phyloP scores from a whole-genome alignment of 1,284 basidiomycete species.

The Ustilago curta region DNA sequence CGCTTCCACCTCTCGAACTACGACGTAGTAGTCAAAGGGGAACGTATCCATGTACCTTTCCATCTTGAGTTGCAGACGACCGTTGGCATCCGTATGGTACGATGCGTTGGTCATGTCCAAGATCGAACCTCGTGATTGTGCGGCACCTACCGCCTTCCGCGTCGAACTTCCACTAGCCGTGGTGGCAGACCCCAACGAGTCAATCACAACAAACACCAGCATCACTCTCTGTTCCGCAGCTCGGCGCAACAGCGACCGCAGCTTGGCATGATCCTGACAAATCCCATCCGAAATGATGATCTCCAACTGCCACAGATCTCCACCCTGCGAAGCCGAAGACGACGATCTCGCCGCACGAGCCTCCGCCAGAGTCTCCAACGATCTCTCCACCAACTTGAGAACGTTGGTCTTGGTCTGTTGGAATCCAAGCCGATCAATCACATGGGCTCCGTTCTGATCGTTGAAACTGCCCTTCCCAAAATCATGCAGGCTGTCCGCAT shows the following conservation, averaged over 20 bases:
- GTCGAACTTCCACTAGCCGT: constrained; percentile 21
- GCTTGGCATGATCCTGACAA: constrained; percentile 91
- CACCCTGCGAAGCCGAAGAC: constrained; percentile 61
- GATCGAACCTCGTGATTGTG: constrained; percentile 80
- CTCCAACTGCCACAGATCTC: constrained; percentile 95
- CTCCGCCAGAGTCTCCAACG: constrained; percentile 79
- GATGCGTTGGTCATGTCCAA: constrained; percentile 91
- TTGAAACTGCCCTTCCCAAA: constrained; percentile 72
- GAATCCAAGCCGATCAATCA: constrained; percentile 89
- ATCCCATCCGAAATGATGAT: constrained; percentile 99
- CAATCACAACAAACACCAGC: constrained; percentile 96
- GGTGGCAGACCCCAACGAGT: constrained; percentile 76
- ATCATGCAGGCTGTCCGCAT: constrained; percentile 87
- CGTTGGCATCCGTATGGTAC: constrained; percentile 78
- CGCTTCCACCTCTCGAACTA: constrained; percentile 89
- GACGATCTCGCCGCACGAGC: constrained; percentile 77
- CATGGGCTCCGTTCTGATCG: constrained; percentile 74
- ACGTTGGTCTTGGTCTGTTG: constrained; percentile 92
- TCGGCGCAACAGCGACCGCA: constrained; percentile 83
- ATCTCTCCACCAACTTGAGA: constrained; percentile 84
- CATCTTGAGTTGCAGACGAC: constrained; percentile 87
- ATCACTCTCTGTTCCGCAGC: constrained; percentile 92
- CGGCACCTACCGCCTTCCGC: constrained; percentile 1
- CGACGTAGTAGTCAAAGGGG: constrained; percentile 98
- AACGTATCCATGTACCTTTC: constrained; percentile 90